Conservation (phyloP, 2,329 filamentous ascomycete species). For the Amauroascus verrucosus region DNA sequence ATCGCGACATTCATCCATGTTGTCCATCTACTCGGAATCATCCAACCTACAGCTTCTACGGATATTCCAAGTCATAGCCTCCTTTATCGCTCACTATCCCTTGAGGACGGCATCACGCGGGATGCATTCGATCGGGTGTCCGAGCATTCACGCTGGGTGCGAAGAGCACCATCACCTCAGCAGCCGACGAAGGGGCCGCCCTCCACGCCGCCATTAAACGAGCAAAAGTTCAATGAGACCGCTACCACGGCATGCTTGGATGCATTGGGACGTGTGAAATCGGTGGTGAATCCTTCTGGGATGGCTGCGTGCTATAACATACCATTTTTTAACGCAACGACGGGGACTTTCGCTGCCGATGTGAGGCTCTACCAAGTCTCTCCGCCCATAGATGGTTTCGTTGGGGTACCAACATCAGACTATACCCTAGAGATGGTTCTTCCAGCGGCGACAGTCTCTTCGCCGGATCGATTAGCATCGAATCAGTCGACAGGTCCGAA, state of each 20-base stretch:
- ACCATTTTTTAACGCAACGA: constrained; percentile 52
- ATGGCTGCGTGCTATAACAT: constrained; percentile 77
- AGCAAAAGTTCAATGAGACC: constrained; percentile 22
- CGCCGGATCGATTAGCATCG: constrained; percentile 14
- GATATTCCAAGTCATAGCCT: constrained; percentile 1
- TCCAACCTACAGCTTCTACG: constrained; percentile 4
- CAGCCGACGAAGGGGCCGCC: background rate
- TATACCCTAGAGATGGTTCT: constrained; percentile 23
- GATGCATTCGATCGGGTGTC: constrained; percentile 7
- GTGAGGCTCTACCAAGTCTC: constrained; percentile 63
- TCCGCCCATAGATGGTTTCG: constrained; percentile 43
- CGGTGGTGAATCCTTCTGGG: constrained; percentile 60
- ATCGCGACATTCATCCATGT: constrained; percentile 11
- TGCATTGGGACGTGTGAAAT: constrained; percentile 46
- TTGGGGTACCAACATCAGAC: constrained; percentile 27
- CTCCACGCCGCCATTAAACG: constrained; percentile 36
- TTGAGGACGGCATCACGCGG: constrained; percentile 6
- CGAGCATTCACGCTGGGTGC: background rate
- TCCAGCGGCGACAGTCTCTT: constrained; percentile 19
- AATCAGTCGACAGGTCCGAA: constrained; percentile 7
- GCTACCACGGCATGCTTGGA: constrained; percentile 51
- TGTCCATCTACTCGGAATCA: constrained; percentile 6
- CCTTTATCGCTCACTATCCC: background rate
- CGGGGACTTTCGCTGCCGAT: constrained; percentile 66
- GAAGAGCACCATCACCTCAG: constrained; percentile 11